Base-by-base conservation (phyloP, 1,284 basidiomycete species). In the Psilocybe mexicana region DNA sequence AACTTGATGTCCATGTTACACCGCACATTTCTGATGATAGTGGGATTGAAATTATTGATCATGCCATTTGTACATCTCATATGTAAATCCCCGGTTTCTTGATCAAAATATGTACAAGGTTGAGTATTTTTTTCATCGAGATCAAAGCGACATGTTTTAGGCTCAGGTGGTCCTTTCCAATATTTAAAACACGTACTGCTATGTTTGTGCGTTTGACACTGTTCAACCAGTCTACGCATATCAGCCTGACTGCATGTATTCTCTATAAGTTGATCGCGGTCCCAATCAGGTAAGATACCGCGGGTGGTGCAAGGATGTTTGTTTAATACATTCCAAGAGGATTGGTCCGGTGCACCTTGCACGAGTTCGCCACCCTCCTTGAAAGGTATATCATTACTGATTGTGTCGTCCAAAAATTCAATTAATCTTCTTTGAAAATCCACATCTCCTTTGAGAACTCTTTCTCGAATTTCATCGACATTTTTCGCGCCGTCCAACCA, bases 1-100 rank as follows among this genome's bases (percentile, higher is more conserved):
- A 72, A 77, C 54, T 73, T 71, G 1, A 79, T 73, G 52, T 80
- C 77, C 70, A 77, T 77, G 48, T 79, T 80, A 47, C 75, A 75
- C 0, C 70, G 51, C 0, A 78, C 54, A 0, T 67, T 59, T 7
- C 68, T 42, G 0, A 78, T 14, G 0, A 79, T 72, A 0, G 71
- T 72, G 0, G 46, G 33, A 57, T 77, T 79, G 56, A 72, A 78
- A 48, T 76, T 74, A 47, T 79, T 79, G 0, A 79, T 69, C 18
- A 74, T 8, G 0, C 74, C 71, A 60, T 78, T 65, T 0, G 72
- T 18, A 43, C 67, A 67, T 2, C 67, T 55, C 0, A 76, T 43
- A 6, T 45, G 56, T 0, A 78, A 23, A 18, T 74, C 69, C 0
- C 73, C 75, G 0, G 69, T 70, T 1, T 72, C 64, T 0, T 25